Evolutionary conservation across 306 rosid species (phyloP).

Genomic region (Pterocarpus santalinus): DNA sequence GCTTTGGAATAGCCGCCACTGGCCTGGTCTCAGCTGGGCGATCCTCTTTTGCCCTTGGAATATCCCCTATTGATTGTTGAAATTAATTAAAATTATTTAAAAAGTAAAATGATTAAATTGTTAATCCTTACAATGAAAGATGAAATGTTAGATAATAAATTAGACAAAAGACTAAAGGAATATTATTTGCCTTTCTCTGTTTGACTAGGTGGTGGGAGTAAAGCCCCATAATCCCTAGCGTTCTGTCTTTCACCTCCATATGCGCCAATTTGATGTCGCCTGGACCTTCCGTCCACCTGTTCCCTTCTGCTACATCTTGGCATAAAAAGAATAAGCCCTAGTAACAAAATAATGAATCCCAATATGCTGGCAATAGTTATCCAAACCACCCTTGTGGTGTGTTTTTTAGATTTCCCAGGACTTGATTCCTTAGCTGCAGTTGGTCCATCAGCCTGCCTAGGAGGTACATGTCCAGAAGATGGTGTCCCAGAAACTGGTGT

Average conservation of each 20-base stretch:
- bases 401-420: constrained; percentile 64
- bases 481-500: constrained; percentile 54
- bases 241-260: constrained; percentile 72
- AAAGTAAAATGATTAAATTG: constrained; percentile 10
- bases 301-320: constrained; percentile 74
- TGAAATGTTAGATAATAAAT: constrained; percentile 15
- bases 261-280: constrained; percentile 75
- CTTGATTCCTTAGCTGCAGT: constrained; percentile 62
- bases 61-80: constrained; percentile 57
- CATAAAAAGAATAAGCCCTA: constrained; percentile 70
- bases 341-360: constrained; percentile 60
- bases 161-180: constrained; percentile 31
- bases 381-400: constrained; percentile 78
- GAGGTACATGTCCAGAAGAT: constrained; percentile 59
- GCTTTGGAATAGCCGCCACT: constrained; percentile 64
- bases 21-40: constrained; percentile 61
- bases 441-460: constrained; percentile 79
- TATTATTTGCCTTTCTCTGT: constrained; percentile 69
- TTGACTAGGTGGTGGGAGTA: constrained; percentile 63
- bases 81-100: constrained; percentile 33
- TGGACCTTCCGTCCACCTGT: constrained; percentile 64
- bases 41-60: constrained; percentile 63
- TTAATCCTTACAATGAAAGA: constrained; percentile 19
- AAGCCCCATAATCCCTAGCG: constrained; percentile 56
- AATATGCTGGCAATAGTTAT: constrained; percentile 75